Evolutionary conservation across 1,284 basidiomycete species (phyloP), one percentile per base, ranked within the genome.

Genomic region (Porphyrellus sp.): DNA sequence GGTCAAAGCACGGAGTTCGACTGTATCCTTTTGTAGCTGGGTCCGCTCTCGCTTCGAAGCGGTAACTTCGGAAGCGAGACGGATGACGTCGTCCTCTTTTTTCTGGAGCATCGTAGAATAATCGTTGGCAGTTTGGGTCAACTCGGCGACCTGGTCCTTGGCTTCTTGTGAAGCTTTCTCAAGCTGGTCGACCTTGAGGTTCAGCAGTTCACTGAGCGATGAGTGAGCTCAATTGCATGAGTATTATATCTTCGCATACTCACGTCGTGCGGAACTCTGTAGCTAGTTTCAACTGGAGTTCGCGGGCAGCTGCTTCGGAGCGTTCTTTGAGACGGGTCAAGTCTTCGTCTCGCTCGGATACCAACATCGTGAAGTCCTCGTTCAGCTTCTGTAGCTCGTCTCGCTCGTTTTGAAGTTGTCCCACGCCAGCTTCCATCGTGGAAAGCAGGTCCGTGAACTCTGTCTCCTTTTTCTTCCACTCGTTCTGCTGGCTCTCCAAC

Each of bases 331-430:
- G 74, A 34, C 92, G 78, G 4, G 73, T 66, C 38, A 93, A 68
- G 61, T 94, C 91, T 62, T 98, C 90, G 58, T 95, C 91, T 34
- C 85, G 83, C 59, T 92, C 84, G 24, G 77, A 68, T 5, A 90
- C 77, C 50, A 89, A 75, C 54, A 81, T 84, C 63, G 85, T 82
- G 30, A 93, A 74, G 45, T 93, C 91, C 39, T 89, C 87, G 13
- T 84, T 77, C 49, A 83, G 71, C 60, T 83, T 81, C 57, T 79
- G 77, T 7, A 91, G 70, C 37, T 84, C 78, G 39, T 85, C 80
- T 51, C 81, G 75, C 60, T 87, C 83, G 3, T 64, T 70, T 18
- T 76, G 74, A 30, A 86, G 68, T 4, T 72, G 71, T 24, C 82
- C 79, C 46, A 89, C 75, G 52, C 86, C 83, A 31, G 79, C 75